These are phyloP conservation scores for Monosporascus ibericus DNA, from an alignment of 2,329 filamentous ascomycete species.

Conservation along the genomic window DNA sequence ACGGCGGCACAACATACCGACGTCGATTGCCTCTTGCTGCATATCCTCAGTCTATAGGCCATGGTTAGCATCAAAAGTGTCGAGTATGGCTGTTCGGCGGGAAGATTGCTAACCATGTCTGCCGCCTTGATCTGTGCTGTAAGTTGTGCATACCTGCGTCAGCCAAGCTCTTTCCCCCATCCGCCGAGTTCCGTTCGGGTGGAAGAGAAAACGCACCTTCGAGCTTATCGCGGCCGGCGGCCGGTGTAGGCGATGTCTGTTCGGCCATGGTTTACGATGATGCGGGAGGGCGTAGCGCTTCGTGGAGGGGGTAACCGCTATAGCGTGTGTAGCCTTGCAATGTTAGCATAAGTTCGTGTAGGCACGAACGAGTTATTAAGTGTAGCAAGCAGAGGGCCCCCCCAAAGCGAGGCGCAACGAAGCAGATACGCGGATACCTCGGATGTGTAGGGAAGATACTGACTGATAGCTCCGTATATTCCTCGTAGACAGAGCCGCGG, in stretches of 20 bases:
- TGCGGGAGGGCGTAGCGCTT: background rate
- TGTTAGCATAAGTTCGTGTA: too few relatives aligned
- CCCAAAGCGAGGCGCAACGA: too few relatives aligned
- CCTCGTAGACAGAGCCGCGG: too few relatives aligned
- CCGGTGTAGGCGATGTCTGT: slow-evolving; percentile 21
- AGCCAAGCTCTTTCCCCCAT: slow-evolving; percentile 2
- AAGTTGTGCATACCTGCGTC: slow-evolving; percentile 10
- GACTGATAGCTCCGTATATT: too few relatives aligned
- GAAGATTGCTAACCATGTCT: slow-evolving; percentile 71
- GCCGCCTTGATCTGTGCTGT: slow-evolving; percentile 95
- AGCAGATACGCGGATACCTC: too few relatives aligned
- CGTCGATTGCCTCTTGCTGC: slow-evolving; percentile 92
- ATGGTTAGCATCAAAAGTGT: slow-evolving; percentile 22
- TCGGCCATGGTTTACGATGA: slow-evolving; percentile 19
- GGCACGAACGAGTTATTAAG: too few relatives aligned
- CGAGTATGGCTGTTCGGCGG: slow-evolving; percentile 4
- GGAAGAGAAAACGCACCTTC: slow-evolving; percentile 21
- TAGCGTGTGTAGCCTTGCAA: too few relatives aligned
- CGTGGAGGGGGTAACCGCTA: too few relatives aligned
- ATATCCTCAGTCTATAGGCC: slow-evolving; percentile 79
- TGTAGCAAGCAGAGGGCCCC: too few relatives aligned
- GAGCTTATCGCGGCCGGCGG: slow-evolving; percentile 23
- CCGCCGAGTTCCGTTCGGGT: background rate
- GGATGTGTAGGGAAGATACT: too few relatives aligned
- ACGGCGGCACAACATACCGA: slow-evolving; percentile 59